A percentile compares a stretch with the other conserved stretches of the same genome.
Conservation (phyloP, 2,329 filamentous ascomycete species). For the Calonectria ilicicola region DNA sequence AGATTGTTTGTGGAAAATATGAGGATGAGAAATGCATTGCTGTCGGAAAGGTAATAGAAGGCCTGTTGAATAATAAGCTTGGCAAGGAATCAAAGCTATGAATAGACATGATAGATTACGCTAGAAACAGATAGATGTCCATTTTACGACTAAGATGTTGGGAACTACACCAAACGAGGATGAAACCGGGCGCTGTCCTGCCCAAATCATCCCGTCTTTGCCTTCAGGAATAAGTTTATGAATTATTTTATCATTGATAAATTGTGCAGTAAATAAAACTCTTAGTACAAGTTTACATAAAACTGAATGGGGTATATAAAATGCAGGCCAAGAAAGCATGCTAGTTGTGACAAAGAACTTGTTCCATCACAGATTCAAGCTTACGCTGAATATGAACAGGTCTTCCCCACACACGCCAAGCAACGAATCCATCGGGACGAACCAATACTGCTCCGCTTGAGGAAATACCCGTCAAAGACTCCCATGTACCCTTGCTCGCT, state of each 20-base stretch:
- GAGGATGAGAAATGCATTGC: constrained; percentile 26
- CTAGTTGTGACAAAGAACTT: neutral
- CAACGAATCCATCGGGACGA: constrained; percentile 6
- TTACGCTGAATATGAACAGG: neutral
- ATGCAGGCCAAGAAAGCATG: neutral
- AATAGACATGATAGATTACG: no score
- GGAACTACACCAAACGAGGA: no score
- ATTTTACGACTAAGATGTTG: neutral
- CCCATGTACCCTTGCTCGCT: neutral
- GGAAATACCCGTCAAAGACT: neutral
- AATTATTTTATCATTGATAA: no score
- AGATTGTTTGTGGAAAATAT: constrained; percentile 23
- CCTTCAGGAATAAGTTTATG: no score
- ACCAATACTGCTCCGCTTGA: neutral
- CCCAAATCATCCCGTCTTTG: no score
- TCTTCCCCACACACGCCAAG: neutral
- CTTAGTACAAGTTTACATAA: neutral
- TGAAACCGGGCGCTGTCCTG: no score
- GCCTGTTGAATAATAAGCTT: neutral
- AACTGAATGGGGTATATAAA: neutral
- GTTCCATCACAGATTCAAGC: neutral
- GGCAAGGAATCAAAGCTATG: neutral
- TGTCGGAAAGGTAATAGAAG: constrained; percentile 22
- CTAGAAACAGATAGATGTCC: no score
- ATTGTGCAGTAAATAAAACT: neutral